Percentiles rank a stretch among this genome's conserved stretches.
Evolutionary conservation across 306 rosid genomes (phyloP).

Genomic region (Lupinus albus): DNA sequence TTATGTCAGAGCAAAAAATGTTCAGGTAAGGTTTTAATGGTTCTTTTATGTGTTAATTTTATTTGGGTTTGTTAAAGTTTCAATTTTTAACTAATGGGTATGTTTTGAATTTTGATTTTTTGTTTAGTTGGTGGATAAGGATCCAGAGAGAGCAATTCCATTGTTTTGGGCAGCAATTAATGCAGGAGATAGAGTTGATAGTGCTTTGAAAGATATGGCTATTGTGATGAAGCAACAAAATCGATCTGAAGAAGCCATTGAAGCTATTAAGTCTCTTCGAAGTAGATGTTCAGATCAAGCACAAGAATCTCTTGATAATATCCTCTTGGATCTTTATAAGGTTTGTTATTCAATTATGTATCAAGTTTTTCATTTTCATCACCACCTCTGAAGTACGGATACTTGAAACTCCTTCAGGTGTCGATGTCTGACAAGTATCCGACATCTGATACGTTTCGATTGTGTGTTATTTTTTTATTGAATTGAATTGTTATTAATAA

Average conservation of each 20-base stretch:
- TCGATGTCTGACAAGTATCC: too few relatives aligned
- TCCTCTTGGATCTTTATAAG: slow-evolving; percentile 93
- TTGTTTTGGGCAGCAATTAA: slow-evolving; percentile 97
- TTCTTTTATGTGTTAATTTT: background rate
- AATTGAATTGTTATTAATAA: too few relatives aligned
- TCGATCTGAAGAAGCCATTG: slow-evolving; percentile 94
- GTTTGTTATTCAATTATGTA: slow-evolving; percentile 48
- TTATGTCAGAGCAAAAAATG: slow-evolving; percentile 94
- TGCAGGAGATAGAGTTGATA: slow-evolving; percentile 94
- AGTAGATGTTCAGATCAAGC: slow-evolving; percentile 91
- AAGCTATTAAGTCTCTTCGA: slow-evolving; percentile 87
- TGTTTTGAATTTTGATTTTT: background rate
- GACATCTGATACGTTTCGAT: too few relatives aligned
- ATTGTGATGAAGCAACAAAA: slow-evolving; percentile 98
- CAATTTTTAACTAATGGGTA: slow-evolving; percentile 1
- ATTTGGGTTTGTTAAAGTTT: background rate
- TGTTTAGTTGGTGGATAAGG: slow-evolving; percentile 86
- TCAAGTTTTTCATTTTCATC: background rate
- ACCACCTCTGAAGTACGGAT: too few relatives aligned
- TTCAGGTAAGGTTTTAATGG: slow-evolving; percentile 58
- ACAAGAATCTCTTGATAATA: slow-evolving; percentile 95
- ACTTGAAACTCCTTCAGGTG: too few relatives aligned
- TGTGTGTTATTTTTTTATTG: too few relatives aligned
- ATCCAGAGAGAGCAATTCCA: slow-evolving; percentile 93
- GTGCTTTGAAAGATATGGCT: slow-evolving; percentile 98